Conservation (phyloP, 129 eudicot genomes). For the Lonicera japonica region DNA sequence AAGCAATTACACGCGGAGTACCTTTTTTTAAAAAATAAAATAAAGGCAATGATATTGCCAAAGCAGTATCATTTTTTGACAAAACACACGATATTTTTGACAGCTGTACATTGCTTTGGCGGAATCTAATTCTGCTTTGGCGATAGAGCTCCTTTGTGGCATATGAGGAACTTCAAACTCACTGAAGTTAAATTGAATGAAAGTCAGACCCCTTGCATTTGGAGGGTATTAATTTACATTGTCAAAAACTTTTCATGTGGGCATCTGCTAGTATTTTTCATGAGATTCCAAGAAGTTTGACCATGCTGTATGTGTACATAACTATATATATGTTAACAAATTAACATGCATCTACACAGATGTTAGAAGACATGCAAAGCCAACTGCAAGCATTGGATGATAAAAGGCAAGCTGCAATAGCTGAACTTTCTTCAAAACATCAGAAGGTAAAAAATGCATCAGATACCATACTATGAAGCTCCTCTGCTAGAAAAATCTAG, state of each 20-base stretch:
- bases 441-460: conserved; percentile 58
- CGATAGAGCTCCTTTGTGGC: neutral
- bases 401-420: conserved; percentile 68
- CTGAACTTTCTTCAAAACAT: conserved; percentile 76
- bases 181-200: neutral
- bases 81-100: neutral
- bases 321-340: neutral
- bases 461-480: neutral
- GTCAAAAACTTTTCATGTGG: neutral
- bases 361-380: conserved; percentile 72
- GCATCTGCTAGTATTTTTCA: neutral
- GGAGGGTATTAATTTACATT: neutral
- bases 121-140: neutral
- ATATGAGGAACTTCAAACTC: neutral
- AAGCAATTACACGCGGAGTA: neutral
- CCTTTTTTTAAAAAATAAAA: too few species aligned
- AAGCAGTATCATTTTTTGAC: neutral
- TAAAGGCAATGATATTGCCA: neutral
- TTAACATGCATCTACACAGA: conserved; percentile 33
- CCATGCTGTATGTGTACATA: neutral
- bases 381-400: conserved; percentile 79
- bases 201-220: neutral
- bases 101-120: neutral
- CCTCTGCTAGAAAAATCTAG: neutral
- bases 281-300: neutral